Evolutionary conservation across 176 grass and related monocot species (phyloP), one percentile per base, ranked within the genome.

Genomic region (Phoenix roebelenii): DNA sequence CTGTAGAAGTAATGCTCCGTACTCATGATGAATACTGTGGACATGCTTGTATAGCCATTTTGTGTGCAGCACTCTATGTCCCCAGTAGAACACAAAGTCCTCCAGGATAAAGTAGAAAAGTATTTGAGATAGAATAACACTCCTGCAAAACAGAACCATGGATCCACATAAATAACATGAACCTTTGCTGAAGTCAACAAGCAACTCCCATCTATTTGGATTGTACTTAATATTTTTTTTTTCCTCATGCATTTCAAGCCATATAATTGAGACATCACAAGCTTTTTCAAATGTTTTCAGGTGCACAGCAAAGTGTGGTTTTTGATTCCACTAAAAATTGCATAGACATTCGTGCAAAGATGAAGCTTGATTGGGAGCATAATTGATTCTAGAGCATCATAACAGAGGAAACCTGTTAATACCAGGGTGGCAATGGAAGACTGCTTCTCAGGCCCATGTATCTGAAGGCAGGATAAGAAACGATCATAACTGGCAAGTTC

Each of bases 1-100:
- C 35, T 44, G 35, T 44, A 12, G 15, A 54, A 32, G 15, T 1
- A 9, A 54, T 55, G 4, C 56, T 18, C 35, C 64, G 54, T 55
- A 67, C 64, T 67, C 64, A 22, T 67, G 64, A 35, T 67, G 64
- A 3, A 67, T 50, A 35, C 64, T 67, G 25, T 67, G 64, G 25
- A 67, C 24, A 35, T 67, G 64, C 25, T 67, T 67, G 20, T 67
- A 67, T 2, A 67, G 51, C 64, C 64, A 67, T 55, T 67, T 67
- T 23, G 64, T 67, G 16, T 67, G 64, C 25, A 67, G 51, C 55
- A 67, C 18, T 25, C 64, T 67, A 16, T 67, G 64, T 17, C 64
- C 64, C 64, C 64, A 55, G 3, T 67, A 67, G 51, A 67, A 67
- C 23, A 67, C 64, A 55, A 67, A 67, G 54, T 67, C 64, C 64